Base-by-base conservation (phyloP, 345 rosid genomes). In the Brassica cretica region DNA sequence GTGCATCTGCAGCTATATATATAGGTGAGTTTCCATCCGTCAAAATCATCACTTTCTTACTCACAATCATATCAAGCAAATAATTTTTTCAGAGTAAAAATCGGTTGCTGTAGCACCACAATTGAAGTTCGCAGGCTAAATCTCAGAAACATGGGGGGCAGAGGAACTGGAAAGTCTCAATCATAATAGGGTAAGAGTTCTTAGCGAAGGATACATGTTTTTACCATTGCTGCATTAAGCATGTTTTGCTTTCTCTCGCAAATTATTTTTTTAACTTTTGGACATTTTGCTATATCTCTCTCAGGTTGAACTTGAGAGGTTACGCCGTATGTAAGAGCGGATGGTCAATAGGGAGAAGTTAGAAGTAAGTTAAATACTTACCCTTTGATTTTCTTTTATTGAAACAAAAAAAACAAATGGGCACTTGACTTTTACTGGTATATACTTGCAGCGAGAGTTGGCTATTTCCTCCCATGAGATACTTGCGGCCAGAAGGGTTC, bases 281-380 rank as follows among this genome's bases (percentile, higher is more conserved):
- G 32, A 35, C 7, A n/a, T 30, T 60, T 46, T 59, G 49, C 64
- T 71, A 14, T 32, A 68, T 66, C 69, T 65, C 73, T 66, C 71
- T 71, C 83, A 95, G 98, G 96, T 93, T 82, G 92, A 91, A 81
- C 80, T 95, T 65, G 99, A 95, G 84, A 86, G 93, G 77, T 74
- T 95, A 68, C 94, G 99, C 32, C 97, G 90, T 85, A 88, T 95
- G 44, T 93, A 97, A 70, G 99, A 95, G 79, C 85, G 99, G 83
- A 89, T 93, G 39, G 82, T 88, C 82, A 93, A 87, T 84, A 93
- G 98, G 76, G 99, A 95, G 74, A 93, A 91, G 78, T 76, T 91
- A 64, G n/a, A 95, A 94, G 98, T 91, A 86, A 66, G 24, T 25
- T 14, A 15, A n/a, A 4, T 15, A 39, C 46, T 39, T 68, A 5